Evolutionary conservation across 2,329 filamentous ascomycete genomes (phyloP), one percentile per base, ranked within the genome.

Genomic region (Penicillium sp.): DNA sequence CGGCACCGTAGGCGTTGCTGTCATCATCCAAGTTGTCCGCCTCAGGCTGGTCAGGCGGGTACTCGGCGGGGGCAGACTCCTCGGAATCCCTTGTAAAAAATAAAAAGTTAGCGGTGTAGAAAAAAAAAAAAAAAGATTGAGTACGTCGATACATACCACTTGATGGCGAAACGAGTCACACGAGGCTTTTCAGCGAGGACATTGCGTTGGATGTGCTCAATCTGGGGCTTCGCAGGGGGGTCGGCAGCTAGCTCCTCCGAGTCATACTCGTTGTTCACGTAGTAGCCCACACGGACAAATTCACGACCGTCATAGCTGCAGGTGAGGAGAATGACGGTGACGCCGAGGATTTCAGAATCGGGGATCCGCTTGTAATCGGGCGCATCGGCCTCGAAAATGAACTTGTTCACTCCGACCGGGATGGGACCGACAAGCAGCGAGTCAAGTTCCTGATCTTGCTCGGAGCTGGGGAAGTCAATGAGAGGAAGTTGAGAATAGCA

Each of bases 221-320:
- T 86, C 61, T 95, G 80, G 33, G 91, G 91, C 78, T 95, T 95
- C 50, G 89, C 80, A 6, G 93, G 93, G 8, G 93, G 93, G 63
- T 97, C 91, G 42, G 86, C 84, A 62, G 83, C 87, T 56, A 98
- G 81, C 70, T 95, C 89, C 64, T 95, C 89, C 24, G 88, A 87
- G 62, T 95, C 89, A 72, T 98, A 98, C 72, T 98, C 95, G 66
- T 98, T 98, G 80, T 97, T 98, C 65, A 98, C 93, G 63, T 98
- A 98, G 81, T 98, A 98, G 55, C 93, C 93, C 37, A 98, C 92
- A 59, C 93, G 90, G 33, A 98, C 90, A 65, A 98, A 98, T 72
- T 98, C 93, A 66, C 93, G 84, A 46, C 88, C 87, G 65, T 98
- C 93, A 75, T 98, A 98, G 71, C 89, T 88, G 75, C 93, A 97